A percentile compares a stretch with the other conserved stretches of the same genome.
phyloP scores from a whole-genome alignment of 345 rosid genomes.

The Angophora floribunda region DNA sequence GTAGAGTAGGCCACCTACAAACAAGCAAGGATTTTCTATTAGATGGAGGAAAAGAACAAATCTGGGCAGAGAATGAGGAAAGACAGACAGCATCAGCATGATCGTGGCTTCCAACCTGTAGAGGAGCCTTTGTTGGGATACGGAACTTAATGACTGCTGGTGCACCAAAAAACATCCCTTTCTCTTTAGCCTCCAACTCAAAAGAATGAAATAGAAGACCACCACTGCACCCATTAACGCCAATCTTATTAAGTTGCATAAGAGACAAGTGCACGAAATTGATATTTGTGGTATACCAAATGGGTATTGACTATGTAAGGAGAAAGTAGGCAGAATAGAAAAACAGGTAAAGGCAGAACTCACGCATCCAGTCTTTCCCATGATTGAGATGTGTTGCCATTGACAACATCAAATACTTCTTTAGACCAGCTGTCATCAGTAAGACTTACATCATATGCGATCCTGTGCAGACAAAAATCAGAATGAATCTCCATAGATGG shows the following conservation, averaged over 20 bases:
- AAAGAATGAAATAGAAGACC: slow-evolving; percentile 71
- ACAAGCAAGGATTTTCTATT: background rate
- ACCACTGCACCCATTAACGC: slow-evolving; percentile 36
- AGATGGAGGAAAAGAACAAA: background rate
- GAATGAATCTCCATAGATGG: background rate
- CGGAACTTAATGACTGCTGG: slow-evolving; percentile 92
- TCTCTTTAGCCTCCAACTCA: slow-evolving; percentile 79
- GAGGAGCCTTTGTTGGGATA: slow-evolving; percentile 66
- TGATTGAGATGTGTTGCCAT: slow-evolving; percentile 65
- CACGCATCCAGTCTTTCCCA: slow-evolving; percentile 99
- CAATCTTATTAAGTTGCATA: background rate
- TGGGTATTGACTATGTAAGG: background rate
- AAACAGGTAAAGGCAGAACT: slow-evolving; percentile 11
- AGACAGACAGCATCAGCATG: background rate
- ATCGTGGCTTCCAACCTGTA: slow-evolving; percentile 44
- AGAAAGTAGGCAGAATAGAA: background rate
- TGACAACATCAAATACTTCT: slow-evolving; percentile 44
- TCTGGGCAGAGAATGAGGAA: background rate
- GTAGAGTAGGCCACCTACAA: slow-evolving; percentile 77
- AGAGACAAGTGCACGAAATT: background rate
- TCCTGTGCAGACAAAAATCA: slow-evolving; percentile 27
- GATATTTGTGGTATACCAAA: background rate
- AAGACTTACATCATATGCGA: slow-evolving; percentile 75
- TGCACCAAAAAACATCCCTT: slow-evolving; percentile 69
- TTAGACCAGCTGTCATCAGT: slow-evolving; percentile 64